Conservation (phyloP, 441 rosid genomes). For the Hura crepitans region DNA sequence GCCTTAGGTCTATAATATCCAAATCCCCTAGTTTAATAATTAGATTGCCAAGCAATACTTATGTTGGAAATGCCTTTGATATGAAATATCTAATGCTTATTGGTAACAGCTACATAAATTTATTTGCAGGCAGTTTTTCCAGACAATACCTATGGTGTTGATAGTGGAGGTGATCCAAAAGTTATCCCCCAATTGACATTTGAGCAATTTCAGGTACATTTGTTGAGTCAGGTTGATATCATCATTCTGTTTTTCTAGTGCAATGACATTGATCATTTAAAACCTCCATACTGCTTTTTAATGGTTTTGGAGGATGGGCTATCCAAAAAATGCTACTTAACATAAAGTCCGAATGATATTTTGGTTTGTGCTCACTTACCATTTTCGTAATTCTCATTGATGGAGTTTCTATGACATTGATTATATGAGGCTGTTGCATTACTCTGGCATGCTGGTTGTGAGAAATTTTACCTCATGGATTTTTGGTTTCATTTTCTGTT, state of each 20-base stretch:
- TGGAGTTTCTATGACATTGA: neutral
- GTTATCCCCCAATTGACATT: slow-evolving; percentile 78
- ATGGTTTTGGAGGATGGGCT: neutral
- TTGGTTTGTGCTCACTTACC: neutral
- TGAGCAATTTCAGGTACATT: slow-evolving; percentile 71
- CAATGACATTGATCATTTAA: neutral
- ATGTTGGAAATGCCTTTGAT: slow-evolving; percentile 1
- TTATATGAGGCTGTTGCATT: neutral
- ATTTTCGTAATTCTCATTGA: neutral
- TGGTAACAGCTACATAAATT: slow-evolving; percentile 13
- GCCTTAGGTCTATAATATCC: neutral
- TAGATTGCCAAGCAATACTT: neutral
- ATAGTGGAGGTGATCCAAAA: slow-evolving; percentile 97
- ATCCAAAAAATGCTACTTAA: neutral
- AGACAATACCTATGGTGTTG: slow-evolving; percentile 85
- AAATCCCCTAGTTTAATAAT: neutral
- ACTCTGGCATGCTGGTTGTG: neutral
- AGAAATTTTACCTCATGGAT: neutral
- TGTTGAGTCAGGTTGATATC: slow-evolving; percentile 7
- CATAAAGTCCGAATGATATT: neutral
- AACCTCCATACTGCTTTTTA: neutral
- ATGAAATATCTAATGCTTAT: neutral
- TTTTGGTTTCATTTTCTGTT: neutral
- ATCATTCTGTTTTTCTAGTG: neutral
- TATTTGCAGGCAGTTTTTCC: slow-evolving; percentile 75